phyloP scores from a whole-genome alignment of 129 eudicot genomes.

The Flaveria trinervia region DNA sequence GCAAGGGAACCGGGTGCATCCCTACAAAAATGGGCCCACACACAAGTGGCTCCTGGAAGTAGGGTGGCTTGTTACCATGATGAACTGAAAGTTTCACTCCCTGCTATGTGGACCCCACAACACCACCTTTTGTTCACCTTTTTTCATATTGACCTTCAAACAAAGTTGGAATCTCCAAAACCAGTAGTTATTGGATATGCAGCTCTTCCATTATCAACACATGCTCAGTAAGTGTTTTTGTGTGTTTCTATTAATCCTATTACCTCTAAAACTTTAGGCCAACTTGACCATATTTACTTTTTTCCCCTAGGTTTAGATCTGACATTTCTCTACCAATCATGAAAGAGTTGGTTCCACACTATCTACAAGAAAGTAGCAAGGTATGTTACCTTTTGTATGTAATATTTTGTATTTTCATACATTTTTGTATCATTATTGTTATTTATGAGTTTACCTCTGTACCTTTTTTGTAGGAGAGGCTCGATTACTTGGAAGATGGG shows the following conservation, averaged over 20 bases:
- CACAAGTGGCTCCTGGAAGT: slow-evolving; percentile 95
- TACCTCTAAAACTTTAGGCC: slow-evolving; percentile 4
- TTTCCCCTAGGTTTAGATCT: slow-evolving; percentile 65
- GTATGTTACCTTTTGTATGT: slow-evolving; percentile 38
- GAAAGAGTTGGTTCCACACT: slow-evolving; percentile 94
- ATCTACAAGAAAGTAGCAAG: slow-evolving; percentile 92
- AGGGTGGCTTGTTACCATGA: slow-evolving; percentile 95
- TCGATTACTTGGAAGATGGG: slow-evolving; percentile 93
- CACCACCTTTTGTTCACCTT: slow-evolving; percentile 96
- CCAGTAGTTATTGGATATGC: slow-evolving; percentile 97
- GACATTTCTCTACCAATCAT: slow-evolving; percentile 86
- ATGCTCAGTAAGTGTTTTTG: slow-evolving; percentile 69
- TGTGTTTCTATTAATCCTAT: slow-evolving; percentile 2
- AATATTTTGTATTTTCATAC: not conserved
- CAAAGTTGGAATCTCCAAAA: slow-evolving; percentile 95
- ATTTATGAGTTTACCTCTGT: not conserved
- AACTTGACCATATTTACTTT: slow-evolving; percentile 8
- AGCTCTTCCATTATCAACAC: slow-evolving; percentile 82
- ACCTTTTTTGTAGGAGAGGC: slow-evolving; percentile 62
- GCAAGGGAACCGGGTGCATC: slow-evolving; percentile 85
- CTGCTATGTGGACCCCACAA: slow-evolving; percentile 85
- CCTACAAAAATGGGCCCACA: slow-evolving; percentile 77
- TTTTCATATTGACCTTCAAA: slow-evolving; percentile 92
- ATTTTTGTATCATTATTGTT: slow-evolving; percentile 6
- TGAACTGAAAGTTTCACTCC: slow-evolving; percentile 92